Evolutionary conservation across 2,329 filamentous ascomycete genomes (phyloP).

Genomic region (Trichoderma koningiopsis): DNA sequence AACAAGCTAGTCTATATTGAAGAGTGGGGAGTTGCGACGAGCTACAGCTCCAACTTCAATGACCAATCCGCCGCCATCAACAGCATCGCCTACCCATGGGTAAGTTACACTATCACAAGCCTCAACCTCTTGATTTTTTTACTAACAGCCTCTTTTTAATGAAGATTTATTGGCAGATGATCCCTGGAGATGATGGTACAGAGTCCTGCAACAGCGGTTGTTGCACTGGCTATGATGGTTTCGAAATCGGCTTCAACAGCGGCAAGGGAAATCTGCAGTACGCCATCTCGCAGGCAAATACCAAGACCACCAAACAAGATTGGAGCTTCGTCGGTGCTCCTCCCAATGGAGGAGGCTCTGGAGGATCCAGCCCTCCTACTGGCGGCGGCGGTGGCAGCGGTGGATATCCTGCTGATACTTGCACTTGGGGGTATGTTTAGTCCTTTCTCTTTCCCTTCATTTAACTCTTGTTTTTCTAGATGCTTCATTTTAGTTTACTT

Average conservation of each 20-base stretch:
- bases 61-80: background rate
- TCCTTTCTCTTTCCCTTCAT: fast-evolving
- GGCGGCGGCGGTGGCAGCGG: background rate
- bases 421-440: conserved; percentile 7
- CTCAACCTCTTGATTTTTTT: background rate
- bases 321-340: conserved; percentile 17
- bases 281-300: conserved; percentile 1
- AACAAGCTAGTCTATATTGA: conserved; percentile 20
- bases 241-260: conserved; percentile 15
- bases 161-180: conserved; percentile 12
- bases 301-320: conserved; percentile 11
- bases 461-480: fast-evolving
- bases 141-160: background rate
- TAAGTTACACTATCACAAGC: background rate
- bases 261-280: conserved; percentile 9
- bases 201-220: conserved; percentile 3
- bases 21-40: conserved; percentile 21
- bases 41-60: background rate
- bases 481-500: background rate
- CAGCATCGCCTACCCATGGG: background rate
- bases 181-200: background rate
- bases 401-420: conserved; percentile 1
- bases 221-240: conserved; percentile 4
- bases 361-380: background rate
- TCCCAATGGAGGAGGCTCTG: background rate